Base-by-base conservation (phyloP, 2,329 filamentous ascomycete species). In the Trichoderma sp. region DNA sequence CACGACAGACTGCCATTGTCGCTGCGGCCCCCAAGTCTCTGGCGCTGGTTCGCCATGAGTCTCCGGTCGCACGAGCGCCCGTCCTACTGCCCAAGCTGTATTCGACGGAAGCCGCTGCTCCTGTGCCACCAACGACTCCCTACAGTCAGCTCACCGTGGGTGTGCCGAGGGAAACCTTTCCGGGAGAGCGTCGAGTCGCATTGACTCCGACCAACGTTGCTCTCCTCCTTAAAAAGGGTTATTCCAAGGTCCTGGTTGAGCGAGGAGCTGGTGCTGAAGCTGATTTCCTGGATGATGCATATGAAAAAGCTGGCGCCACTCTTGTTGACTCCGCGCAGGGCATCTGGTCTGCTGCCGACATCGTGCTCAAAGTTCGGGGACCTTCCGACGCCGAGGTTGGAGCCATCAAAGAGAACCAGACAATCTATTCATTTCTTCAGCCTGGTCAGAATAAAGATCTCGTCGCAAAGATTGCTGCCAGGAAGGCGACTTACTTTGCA, bases 171-270 rank as follows among this genome's bases (percentile, higher is more conserved):
- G 95, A 98, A 84, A 93, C 90, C n/a, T 95, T 90, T 80, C 90
- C 91, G 1, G 91, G 92, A 75, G 95, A 98, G 85, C 91, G 93
- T 59, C 93, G 95, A 68, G 95, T 97, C 16, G 94, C 95, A 35
- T 88, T 97, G 74, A 96, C 94, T 0, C 95, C 95, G 1, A 91
- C 94, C 78, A 97, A 97, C 85, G 94, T 95, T 18, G 89, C 92
- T 2, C 86, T 97, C 1, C 86, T 98, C 1, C 90, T 95, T 77
- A 97, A 97, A 83, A 97, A 97, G 83, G 95, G 95, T 41, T 97
- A 95, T 82, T 89, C 88, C 41, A 91, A 91, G 77, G 90, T 98
- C 29, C 85, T 97, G 3, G 89, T 98, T 50, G 94, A 97, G 85
- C 90, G 91, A 24, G 94, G 94, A 50, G 95, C 95, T n/a, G 95